These are phyloP conservation scores for Cystobasidiaceae sp. DNA, from an alignment of 1,284 basidiomycete species.

Conservation along the genomic window DNA sequence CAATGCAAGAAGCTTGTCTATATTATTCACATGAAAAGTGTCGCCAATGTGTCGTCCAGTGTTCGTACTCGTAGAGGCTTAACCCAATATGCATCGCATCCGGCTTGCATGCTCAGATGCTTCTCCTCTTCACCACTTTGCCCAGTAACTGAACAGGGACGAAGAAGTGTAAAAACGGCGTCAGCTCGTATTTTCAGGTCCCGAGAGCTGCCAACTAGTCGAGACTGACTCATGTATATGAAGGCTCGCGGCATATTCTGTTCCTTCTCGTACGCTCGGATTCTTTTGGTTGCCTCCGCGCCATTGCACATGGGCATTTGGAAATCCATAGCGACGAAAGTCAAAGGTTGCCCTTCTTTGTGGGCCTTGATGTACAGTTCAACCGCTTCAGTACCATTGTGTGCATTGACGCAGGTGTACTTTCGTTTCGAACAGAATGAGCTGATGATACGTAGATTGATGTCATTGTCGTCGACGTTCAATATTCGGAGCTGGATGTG, in stretches of 20 bases:
- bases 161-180: no score
- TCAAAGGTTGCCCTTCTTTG: not conserved
- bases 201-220: no score
- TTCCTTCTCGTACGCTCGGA: not conserved
- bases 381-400: not conserved
- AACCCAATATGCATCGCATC: not conserved
- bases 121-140: not conserved
- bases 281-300: not conserved
- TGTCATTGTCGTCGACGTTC: not conserved
- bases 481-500: not conserved
- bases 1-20: no score
- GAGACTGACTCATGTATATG: slow-evolving; percentile 1
- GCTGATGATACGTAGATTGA: not conserved
- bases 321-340: not conserved
- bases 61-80: not conserved
- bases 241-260: not conserved
- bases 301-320: not conserved
- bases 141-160: not conserved
- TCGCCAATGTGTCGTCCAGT: not conserved
- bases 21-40: no score
- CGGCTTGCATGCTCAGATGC: not conserved
- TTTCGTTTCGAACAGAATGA: not conserved
- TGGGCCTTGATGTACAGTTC: not conserved
- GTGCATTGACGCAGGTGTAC: not conserved
- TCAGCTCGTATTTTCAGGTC: no score